Evolutionary conservation across 306 rosid species (phyloP), one percentile per base, ranked within the genome.

Genomic region (Echinosophora koreensis): DNA sequence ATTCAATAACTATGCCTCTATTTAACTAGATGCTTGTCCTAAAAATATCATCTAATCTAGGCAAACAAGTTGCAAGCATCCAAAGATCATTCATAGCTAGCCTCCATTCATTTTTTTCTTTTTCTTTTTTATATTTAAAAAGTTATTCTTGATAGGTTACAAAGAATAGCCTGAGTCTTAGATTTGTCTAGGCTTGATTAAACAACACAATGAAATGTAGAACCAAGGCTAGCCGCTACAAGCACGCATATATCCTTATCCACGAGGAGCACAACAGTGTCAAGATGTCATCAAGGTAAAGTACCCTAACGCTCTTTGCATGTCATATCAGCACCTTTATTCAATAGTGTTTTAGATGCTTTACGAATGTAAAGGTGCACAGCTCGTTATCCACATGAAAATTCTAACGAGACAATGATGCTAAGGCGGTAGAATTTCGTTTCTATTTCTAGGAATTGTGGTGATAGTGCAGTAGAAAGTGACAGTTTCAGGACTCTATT

Each of bases 381-480:
- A 41, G n/a, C 38, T 42, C 32, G 38, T 58, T 77, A 74, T 55
- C 70, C 69, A 16, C 51, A 64, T 47, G 75, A 59, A 65, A 78
- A 39, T 59, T 81, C 32, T 42, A 71, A 81, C 58, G 6, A 83
- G 71, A 87, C 80, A 76, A 49, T 51, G 42, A 52, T 16, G 64
- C 75, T 42, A 52, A 66, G 54, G 80, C 58, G 15, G 66, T 63
- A 3, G 22, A 83, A 63, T 30, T 59, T 15, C 66, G 67, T 73
- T 80, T 27, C 86, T 41, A 67, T 28, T 79, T 75, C 42, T 37
- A 69, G 77, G 69, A 69, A 77, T 22, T 0, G 74, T 30, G 32
- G 62, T 83, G 78, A 79, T 83, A 84, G 67, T 79, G 89, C 70
- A 66, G 51, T 68, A 47, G 68, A 69, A 84, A 67, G 65, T 46